Evolutionary conservation across 306 rosid genomes (phyloP).

Genomic region (Nissolia schottii): DNA sequence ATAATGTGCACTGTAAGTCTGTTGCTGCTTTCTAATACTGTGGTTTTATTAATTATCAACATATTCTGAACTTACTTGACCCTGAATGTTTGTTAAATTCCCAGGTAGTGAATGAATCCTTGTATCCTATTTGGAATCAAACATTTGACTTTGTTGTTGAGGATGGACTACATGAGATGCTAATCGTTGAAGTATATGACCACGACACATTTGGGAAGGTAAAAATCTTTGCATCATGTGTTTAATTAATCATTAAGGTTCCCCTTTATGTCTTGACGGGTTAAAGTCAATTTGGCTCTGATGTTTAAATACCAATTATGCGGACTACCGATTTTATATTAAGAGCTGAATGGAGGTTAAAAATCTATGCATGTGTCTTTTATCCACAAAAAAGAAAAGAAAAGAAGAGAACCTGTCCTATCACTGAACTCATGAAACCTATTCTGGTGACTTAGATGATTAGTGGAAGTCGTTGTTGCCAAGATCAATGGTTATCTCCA

Average conservation of each 20-base stretch:
- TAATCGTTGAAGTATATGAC: conserved; percentile 82
- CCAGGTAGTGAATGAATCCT: conserved; percentile 87
- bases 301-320: neutral
- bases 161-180: conserved; percentile 97
- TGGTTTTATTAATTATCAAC: neutral
- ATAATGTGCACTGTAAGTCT: neutral
- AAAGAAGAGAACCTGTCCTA: no score
- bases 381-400: neutral
- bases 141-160: conserved; percentile 94
- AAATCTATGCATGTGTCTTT: neutral
- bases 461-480: neutral
- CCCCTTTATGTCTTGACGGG: neutral
- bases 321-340: neutral
- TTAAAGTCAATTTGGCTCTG: neutral
- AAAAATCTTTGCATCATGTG: neutral
- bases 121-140: conserved; percentile 98
- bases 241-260: neutral
- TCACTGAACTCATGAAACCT: neutral
- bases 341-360: neutral
- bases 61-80: conserved; percentile 3
- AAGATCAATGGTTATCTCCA: neutral
- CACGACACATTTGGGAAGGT: conserved; percentile 99
- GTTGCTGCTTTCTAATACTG: conserved; percentile 3
- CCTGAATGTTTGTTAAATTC: conserved; percentile 17
- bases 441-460: neutral